Conservation (phyloP, 1,284 basidiomycete genomes). For the Tremellales sp. region DNA sequence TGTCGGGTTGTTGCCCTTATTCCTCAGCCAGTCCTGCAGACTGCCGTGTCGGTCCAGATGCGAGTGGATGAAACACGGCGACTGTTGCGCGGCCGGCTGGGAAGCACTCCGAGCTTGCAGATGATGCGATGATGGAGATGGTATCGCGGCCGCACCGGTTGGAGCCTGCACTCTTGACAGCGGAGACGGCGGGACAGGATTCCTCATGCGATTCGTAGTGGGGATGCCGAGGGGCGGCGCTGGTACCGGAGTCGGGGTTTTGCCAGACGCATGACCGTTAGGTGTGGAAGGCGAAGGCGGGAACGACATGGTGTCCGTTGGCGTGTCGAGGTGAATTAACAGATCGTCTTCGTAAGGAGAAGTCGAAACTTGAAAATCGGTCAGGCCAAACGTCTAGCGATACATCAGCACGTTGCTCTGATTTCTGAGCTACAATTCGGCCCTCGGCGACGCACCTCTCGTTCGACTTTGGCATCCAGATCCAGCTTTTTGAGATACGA, state of each 20-base stretch:
- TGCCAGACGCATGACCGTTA: too few species aligned
- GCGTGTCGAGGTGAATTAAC: constrained; percentile 1
- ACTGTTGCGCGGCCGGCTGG: constrained; percentile 10
- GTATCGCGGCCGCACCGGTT: neutral
- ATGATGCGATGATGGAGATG: neutral
- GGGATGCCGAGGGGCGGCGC: constrained; percentile 6
- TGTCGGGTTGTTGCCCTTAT: constrained; percentile 12
- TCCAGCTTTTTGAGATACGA: constrained; percentile 4
- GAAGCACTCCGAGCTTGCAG: constrained; percentile 7
- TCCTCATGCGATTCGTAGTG: constrained; percentile 23
- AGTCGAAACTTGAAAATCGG: constrained; percentile 15
- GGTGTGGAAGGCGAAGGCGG: neutral
- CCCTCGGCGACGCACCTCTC: constrained; percentile 8
- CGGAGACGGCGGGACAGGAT: constrained; percentile 32
- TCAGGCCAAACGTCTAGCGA: constrained; percentile 18
- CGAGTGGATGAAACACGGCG: constrained; percentile 51
- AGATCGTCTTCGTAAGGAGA: constrained; percentile 14
- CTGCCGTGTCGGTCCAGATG: constrained; percentile 48
- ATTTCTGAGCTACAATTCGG: too few species aligned
- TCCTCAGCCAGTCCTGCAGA: constrained; percentile 42
- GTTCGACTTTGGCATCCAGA: constrained; percentile 10
- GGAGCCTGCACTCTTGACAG: constrained; percentile 26
- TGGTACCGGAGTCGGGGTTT: constrained; percentile 1
- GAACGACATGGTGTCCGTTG: neutral
- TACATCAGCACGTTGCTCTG: constrained; percentile 1